Conservation (phyloP, 2,329 filamentous ascomycete genomes). For the Lecanicillium sp. region DNA sequence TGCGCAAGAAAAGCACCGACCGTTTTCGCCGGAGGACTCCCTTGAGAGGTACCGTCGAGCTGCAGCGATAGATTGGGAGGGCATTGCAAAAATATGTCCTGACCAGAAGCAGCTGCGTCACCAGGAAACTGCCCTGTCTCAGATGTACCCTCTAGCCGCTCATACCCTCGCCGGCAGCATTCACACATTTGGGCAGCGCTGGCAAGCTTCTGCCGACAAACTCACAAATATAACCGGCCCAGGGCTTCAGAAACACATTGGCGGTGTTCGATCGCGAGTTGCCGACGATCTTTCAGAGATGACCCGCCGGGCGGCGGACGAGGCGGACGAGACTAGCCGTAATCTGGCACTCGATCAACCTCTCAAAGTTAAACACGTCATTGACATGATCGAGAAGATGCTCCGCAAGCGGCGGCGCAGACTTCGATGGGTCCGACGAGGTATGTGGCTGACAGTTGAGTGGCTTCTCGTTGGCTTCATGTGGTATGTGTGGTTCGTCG, state of each 20-base stretch:
- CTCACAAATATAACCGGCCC: slow-evolving; percentile 52
- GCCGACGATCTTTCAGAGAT: slow-evolving; percentile 48
- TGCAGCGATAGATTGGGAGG: slow-evolving; percentile 27
- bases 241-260: slow-evolving; percentile 41
- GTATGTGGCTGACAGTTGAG: slow-evolving; percentile 76
- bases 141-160: slow-evolving; percentile 44
- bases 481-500: slow-evolving; percentile 91
- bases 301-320: slow-evolving; percentile 63
- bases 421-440: slow-evolving; percentile 66
- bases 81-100: slow-evolving; percentile 34
- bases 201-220: slow-evolving; percentile 50
- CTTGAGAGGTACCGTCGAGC: slow-evolving; percentile 14
- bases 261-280: slow-evolving; percentile 37
- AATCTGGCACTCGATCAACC: slow-evolving; percentile 72
- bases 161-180: slow-evolving; percentile 42
- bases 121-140: slow-evolving; percentile 30
- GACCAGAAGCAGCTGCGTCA: slow-evolving; percentile 23
- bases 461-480: slow-evolving; percentile 83
- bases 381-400: slow-evolving; percentile 72
- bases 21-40: slow-evolving; percentile 18
- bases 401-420: slow-evolving; percentile 58
- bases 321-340: slow-evolving; percentile 70
- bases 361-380: slow-evolving; percentile 70
- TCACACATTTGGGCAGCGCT: slow-evolving; percentile 39
- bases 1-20: slow-evolving; percentile 41